Base-by-base conservation (phyloP, 805 yeast species). In the Spathaspora gorwiae region DNA sequence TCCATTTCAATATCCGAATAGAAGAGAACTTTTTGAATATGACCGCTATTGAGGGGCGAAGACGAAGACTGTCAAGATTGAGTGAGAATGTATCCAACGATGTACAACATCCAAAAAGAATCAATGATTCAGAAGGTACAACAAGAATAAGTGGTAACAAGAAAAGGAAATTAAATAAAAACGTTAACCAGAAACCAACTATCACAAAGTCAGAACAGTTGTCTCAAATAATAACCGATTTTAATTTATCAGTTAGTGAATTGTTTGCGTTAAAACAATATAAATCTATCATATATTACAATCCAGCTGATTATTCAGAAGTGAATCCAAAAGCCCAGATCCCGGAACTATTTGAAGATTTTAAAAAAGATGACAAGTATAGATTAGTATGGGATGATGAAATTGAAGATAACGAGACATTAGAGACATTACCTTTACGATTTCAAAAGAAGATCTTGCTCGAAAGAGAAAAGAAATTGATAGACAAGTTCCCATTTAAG, bases 261-360 rank as follows among this genome's bases (percentile, higher is more conserved):
- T 62, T 84, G 14, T 84, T 79, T 53, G 88, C 84, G 56, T 61
- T 85, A 26, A 65, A 72, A 46, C 79, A 81, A 52, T 84, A 75
- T 56, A 78, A 80, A 15, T 80, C 87, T 0, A 58, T 84, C 37
- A 78, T 74, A 0, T 79, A 78, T 14, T 85, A 82, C 76, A 76
- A 83, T 50, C 90, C 90, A 0, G 10, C 59, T 43, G 78, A 65
- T 42, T 65, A 65, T 49, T 62, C 66, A 4, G 47, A 36, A 13
- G 48, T 52, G 1, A 39, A 50, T 8, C 44, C 43, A 14, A 40
- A 54, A 27, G 29, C 54, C 10, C 66, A 61, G 13, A 50, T 64
- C 31, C 68, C 72, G 5, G 73, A 63, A 40, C 53, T 61, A 13
- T 65, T 57, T 44, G 66, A 65, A 37, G 54, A 57, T 30, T 69